Evolutionary conservation across 2,329 filamentous ascomycete genomes (phyloP), one percentile per base, ranked within the genome.

Genomic region (Orbilia blumenaviensis): DNA sequence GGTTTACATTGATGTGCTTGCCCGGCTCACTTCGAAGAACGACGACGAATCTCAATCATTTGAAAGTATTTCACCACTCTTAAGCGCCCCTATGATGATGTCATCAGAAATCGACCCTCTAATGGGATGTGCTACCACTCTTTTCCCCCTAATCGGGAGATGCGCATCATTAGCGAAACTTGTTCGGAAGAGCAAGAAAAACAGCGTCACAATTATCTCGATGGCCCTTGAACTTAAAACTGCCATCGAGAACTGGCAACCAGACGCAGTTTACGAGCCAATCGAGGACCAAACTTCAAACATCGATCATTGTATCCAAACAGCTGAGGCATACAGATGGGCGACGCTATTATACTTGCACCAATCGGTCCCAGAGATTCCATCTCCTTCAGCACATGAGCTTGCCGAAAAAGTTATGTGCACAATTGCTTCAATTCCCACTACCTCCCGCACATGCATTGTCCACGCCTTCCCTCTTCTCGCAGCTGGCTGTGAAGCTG

Each of bases 1-100:
- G 88, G 86, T 91, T 6, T 92, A 92, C 79, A 90, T 91, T 86
- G 89, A 91, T 80, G 90, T 92, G 27, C 89, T 92, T 77, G 88
- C 90, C 23, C 86, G 89, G 12, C 83, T 92, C 56, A 91, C 89
- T 0, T 89, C 89, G 2, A 86, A 87, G 36, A 87, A 88, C 23
- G 87, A 88, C 10, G 85, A 85, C 52, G 86, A 88, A 79, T 69
- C 64, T 16, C 73, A 77, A 16, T 63, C 66, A 12, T 66, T 88
- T 2, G 73, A 77, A 27, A 66, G 60, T 9, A 69, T 77, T 27
- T 77, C 73, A 2, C 73, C 73, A 34, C 58, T 69, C 16, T 69
- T 78, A 9, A 68, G 61, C 18, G 60, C 74, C 9, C 79, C 78
- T 6, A 81, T 80, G 83, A 81, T 75, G 84, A 88, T 67, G 83